A percentile compares a stretch with the other conserved stretches of the same genome.
These are phyloP conservation scores for Fusarium avenaceum DNA, from an alignment of 2,329 filamentous ascomycete genomes.

Conservation along the genomic window DNA sequence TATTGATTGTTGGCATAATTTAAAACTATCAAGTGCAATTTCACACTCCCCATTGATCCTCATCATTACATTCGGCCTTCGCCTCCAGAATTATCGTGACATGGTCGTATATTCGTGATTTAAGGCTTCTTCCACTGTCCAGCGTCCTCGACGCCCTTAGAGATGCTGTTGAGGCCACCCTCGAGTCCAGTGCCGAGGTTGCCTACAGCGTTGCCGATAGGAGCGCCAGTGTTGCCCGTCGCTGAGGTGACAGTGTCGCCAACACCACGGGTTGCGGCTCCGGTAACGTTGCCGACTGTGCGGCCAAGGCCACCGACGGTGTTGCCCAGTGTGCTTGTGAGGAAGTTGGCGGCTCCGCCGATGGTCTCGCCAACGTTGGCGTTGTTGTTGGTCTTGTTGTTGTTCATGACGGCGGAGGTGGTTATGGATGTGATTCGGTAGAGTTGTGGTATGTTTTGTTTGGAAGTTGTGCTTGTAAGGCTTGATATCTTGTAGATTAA, in stretches of 20 bases:
- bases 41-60: not conserved
- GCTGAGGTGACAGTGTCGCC: conserved; percentile 68
- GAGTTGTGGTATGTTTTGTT: not conserved
- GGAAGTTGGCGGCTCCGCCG: conserved; percentile 55
- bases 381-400: conserved; percentile 45
- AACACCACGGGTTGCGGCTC: conserved; percentile 68
- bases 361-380: conserved; percentile 53
- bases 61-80: conserved; percentile 15
- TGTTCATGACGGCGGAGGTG: conserved; percentile 39
- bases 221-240: conserved; percentile 67
- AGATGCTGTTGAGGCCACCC: conserved; percentile 62
- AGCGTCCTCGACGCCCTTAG: conserved; percentile 69
- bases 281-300: conserved; percentile 59
- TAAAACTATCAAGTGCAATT: not conserved
- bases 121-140: conserved; percentile 67
- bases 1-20: not conserved
- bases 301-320: conserved; percentile 57
- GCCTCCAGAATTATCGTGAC: too few relatives aligned
- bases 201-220: conserved; percentile 68
- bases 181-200: conserved; percentile 67
- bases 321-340: conserved; percentile 59
- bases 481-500: conserved; percentile 13
- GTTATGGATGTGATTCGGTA: conserved; percentile 4
- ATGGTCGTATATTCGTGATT: not conserved
- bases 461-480: conserved; percentile 1